A percentile compares a stretch with the other conserved stretches of the same genome.
These are phyloP conservation scores for Trifolium pratense DNA, from an alignment of 306 rosid species.

Conservation along the genomic window DNA sequence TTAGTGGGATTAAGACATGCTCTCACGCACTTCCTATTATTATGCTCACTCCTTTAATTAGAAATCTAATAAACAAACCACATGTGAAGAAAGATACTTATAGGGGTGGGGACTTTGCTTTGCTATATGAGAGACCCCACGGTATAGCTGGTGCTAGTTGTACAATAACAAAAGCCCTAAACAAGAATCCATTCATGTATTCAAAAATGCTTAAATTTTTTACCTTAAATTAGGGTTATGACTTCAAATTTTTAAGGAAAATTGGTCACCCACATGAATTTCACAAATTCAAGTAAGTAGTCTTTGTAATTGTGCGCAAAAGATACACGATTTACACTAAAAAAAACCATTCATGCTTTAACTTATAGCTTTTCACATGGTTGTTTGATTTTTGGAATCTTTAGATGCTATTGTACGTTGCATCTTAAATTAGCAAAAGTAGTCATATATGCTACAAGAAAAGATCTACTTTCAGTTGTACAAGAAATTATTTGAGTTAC, in stretches of 20 bases:
- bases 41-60: conserved; percentile 31
- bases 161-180: conserved; percentile 30
- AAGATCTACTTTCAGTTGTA: neutral
- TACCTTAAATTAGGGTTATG: too few species aligned
- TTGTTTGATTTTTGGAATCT: conserved; percentile 44
- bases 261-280: too few species aligned
- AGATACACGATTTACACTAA: too few species aligned
- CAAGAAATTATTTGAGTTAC: neutral
- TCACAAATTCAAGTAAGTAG: too few species aligned
- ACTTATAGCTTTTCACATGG: conserved; percentile 33
- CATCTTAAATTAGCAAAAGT: conserved; percentile 42
- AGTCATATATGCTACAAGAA: conserved; percentile 12
- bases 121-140: conserved; percentile 3
- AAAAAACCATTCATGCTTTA: too few species aligned
- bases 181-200: conserved; percentile 30
- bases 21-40: conserved; percentile 27
- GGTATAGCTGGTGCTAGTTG: conserved; percentile 34
- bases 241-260: too few species aligned
- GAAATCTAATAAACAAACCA: conserved; percentile 46
- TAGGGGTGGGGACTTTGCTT: conserved; percentile 4
- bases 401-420: conserved; percentile 39
- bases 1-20: conserved; percentile 41
- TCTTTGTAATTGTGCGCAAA: too few species aligned
- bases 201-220: too few species aligned
- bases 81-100: conserved; percentile 43